phyloP scores from a whole-genome alignment of 768 basidiomycete species.

The Leccinum disarticulatum region DNA sequence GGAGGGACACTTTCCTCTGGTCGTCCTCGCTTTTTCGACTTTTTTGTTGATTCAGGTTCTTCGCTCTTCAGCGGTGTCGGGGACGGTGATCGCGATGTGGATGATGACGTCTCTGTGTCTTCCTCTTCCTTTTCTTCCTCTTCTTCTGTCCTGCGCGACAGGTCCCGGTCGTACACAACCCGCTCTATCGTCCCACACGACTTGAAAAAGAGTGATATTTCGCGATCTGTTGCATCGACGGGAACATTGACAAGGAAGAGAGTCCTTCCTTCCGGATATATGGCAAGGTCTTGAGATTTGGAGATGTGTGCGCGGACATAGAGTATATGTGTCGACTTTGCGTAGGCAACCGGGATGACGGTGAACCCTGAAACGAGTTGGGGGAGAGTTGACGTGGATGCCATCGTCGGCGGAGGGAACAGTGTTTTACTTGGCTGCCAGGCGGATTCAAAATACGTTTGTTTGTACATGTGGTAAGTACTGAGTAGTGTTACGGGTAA shows the following conservation, averaged over 20 bases:
- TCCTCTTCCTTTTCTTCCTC: slow-evolving; percentile 25
- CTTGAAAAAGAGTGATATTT: slow-evolving; percentile 76
- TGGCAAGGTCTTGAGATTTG: slow-evolving; percentile 35
- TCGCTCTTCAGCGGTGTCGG: slow-evolving; percentile 1
- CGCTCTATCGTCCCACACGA: slow-evolving; percentile 74
- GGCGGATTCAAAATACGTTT: not conserved
- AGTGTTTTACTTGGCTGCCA: no score
- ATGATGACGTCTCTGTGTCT: not conserved
- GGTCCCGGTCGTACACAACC: slow-evolving; percentile 61
- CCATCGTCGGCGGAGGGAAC: not conserved
- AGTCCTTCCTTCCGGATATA: slow-evolving; percentile 60
- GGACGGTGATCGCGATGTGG: not conserved
- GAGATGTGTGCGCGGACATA: slow-evolving; percentile 71
- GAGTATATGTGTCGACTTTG: slow-evolving; percentile 59
- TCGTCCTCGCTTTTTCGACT: slow-evolving; percentile 33
- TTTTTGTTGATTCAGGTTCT: slow-evolving; percentile 22
- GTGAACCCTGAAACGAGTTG: slow-evolving; percentile 33
- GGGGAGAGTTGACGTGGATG: slow-evolving; percentile 21
- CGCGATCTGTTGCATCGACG: slow-evolving; percentile 82
- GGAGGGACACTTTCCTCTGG: slow-evolving; percentile 37
- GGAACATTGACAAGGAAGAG: slow-evolving; percentile 90
- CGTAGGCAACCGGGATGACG: slow-evolving; percentile 41
- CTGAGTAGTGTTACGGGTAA: no score
- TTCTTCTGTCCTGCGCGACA: slow-evolving; percentile 28
- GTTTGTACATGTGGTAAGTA: no score